Evolutionary conservation across 2,329 filamentous ascomycete species (phyloP).

Genomic region (Orbilia oligospora): DNA sequence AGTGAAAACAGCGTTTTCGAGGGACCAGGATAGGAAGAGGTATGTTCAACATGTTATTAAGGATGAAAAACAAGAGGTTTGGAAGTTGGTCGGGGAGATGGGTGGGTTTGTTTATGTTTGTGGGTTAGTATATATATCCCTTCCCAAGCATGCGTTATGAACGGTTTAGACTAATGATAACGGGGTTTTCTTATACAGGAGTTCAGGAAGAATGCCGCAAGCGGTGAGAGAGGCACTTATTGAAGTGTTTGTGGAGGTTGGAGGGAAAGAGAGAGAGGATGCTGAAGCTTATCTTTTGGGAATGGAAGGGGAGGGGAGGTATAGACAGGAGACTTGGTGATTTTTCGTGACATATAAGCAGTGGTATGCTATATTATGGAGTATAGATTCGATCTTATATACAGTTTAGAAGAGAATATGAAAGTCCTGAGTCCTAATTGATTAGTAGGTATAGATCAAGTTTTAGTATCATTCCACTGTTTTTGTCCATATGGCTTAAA

Average conservation of each 20-base stretch:
- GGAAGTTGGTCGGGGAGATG: conserved; percentile 70
- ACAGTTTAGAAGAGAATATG: conserved; percentile 37
- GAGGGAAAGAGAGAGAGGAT: conserved; percentile 67
- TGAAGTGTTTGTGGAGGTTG: conserved; percentile 72
- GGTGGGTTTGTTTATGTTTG: conserved; percentile 73
- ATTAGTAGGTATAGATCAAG: not conserved
- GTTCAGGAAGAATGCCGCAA: conserved; percentile 75
- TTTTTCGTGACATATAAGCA: not conserved
- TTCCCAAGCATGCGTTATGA: not conserved
- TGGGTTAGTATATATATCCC: conserved; percentile 66
- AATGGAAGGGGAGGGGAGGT: conserved; percentile 76
- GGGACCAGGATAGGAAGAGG: conserved; percentile 74
- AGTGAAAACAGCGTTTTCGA: conserved; percentile 78
- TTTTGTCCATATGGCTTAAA: too few species aligned
- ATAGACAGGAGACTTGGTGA: conserved; percentile 80
- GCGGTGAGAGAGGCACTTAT: conserved; percentile 77
- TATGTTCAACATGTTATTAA: conserved; percentile 78
- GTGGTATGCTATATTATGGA: conserved; percentile 20
- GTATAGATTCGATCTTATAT: conserved; percentile 40
- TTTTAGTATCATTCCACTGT: too few species aligned
- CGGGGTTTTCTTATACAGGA: conserved; percentile 70
- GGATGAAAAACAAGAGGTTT: conserved; percentile 70
- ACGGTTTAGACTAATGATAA: conserved; percentile 64
- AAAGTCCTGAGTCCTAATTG: not conserved
- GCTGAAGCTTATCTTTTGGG: conserved; percentile 73